Percentiles rank a stretch among this genome's conserved stretches.
Conservation (phyloP, 2,329 filamentous ascomycete species). For the Ilyonectria mors-panacis region DNA sequence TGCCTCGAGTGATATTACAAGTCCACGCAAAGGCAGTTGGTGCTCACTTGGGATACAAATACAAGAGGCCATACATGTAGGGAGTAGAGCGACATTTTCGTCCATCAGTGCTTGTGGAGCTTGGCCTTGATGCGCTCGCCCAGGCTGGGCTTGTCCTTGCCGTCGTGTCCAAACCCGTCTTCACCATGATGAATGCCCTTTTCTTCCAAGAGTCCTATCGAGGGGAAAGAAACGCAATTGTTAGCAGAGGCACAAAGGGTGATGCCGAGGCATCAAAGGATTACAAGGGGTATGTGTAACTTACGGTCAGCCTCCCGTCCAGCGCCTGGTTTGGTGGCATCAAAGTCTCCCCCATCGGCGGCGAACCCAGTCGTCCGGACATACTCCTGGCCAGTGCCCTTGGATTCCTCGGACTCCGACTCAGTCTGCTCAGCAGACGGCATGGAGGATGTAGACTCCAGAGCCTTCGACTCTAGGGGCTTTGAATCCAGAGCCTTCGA, state of each 20-base stretch:
- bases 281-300: slow-evolving; percentile 42
- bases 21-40: not conserved
- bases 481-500: slow-evolving; percentile 22
- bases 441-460: slow-evolving; percentile 23
- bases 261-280: not conserved
- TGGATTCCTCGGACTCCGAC: slow-evolving; percentile 43
- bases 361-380: slow-evolving; percentile 71
- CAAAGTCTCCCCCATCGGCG: slow-evolving; percentile 78
- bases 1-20: slow-evolving; percentile 16
- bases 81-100: slow-evolving; percentile 22
- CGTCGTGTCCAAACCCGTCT: slow-evolving; percentile 33
- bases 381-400: slow-evolving; percentile 70
- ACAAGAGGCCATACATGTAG: not conserved
- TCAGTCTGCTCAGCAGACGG: slow-evolving; percentile 22
- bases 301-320: slow-evolving; percentile 77
- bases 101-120: slow-evolving; percentile 66
- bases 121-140: slow-evolving; percentile 79
- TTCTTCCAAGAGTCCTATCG: slow-evolving; percentile 52
- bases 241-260: slow-evolving; percentile 15
- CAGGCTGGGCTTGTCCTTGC: slow-evolving; percentile 65
- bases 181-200: slow-evolving; percentile 49
- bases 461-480: not conserved
- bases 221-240: not conserved
- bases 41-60: slow-evolving; percentile 8
- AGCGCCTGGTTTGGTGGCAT: slow-evolving; percentile 74